phyloP scores from a whole-genome alignment of 768 basidiomycete species.

The Mycena rosella region DNA sequence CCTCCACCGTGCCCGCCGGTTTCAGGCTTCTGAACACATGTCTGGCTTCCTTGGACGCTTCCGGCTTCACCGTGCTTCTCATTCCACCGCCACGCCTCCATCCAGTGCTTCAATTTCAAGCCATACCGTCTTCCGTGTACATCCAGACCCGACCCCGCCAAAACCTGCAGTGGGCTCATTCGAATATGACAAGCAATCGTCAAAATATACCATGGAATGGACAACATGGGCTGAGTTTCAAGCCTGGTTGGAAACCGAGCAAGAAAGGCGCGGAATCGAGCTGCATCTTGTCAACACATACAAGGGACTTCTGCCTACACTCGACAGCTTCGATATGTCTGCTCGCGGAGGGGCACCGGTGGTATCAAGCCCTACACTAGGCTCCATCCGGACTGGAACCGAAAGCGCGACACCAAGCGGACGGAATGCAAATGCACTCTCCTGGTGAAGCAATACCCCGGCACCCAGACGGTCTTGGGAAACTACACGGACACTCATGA shows the following conservation, averaged over 20 bases:
- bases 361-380: background rate
- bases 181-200: background rate
- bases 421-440: slow-evolving; percentile 4
- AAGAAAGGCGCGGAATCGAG: background rate
- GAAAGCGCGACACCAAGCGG: background rate
- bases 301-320: no score
- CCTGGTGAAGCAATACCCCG: slow-evolving; percentile 4
- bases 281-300: slow-evolving; percentile 8
- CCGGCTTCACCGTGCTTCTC: no score
- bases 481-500: background rate
- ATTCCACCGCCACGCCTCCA: no score
- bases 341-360: slow-evolving; percentile 1
- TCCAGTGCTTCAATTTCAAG: no score
- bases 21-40: no score
- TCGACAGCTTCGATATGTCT: background rate
- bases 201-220: background rate
- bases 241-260: background rate
- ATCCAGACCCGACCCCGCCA: no score
- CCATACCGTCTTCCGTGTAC: no score
- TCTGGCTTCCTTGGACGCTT: no score
- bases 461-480: background rate
- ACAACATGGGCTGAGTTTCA: background rate
- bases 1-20: no score
- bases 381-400: background rate
- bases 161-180: no score